phyloP scores from a whole-genome alignment of 495 filamentous ascomycete species.

The Talaromyces nanjingensis region DNA sequence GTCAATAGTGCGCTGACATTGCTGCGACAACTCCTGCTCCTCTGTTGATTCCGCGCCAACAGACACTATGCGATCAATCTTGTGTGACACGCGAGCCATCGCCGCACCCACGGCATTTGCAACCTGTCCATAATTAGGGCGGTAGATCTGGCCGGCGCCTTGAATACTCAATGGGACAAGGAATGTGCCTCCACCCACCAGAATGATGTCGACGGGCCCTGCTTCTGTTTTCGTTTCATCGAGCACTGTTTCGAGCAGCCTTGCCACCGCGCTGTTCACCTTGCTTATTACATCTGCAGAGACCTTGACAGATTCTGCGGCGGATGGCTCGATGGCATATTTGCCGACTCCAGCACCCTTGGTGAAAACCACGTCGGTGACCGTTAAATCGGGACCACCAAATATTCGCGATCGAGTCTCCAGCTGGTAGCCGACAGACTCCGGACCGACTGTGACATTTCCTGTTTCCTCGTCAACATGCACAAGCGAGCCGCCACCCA shows the following conservation, averaged over 20 bases:
- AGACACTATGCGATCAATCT: conserved; percentile 20
- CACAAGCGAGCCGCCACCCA: conserved; percentile 48
- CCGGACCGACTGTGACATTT: conserved; percentile 14
- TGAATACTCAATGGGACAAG: conserved; percentile 15
- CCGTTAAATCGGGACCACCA: neutral
- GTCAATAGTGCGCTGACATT: neutral
- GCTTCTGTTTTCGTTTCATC: conserved; percentile 26
- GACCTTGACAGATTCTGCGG: neutral
- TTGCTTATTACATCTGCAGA: neutral
- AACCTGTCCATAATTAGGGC: conserved; percentile 25
- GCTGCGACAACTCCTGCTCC: neutral
- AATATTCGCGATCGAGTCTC: conserved; percentile 15
- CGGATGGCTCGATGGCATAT: neutral
- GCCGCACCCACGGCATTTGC: conserved; percentile 54
- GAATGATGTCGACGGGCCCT: conserved; percentile 21
- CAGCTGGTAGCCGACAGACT: neutral
- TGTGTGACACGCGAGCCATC: conserved; percentile 26
- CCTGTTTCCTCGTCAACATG: conserved; percentile 21
- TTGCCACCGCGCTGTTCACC: neutral
- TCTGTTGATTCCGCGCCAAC: neutral
- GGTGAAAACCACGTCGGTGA: conserved; percentile 17
- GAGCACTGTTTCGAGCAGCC: conserved; percentile 14
- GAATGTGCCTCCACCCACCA: conserved; percentile 21
- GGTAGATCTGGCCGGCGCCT: conserved; percentile 11
- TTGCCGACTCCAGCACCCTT: conserved; percentile 45